These are phyloP conservation scores for Sphaerulina musiva DNA, from an alignment of 2,329 filamentous ascomycete genomes.

Conservation along the genomic window DNA sequence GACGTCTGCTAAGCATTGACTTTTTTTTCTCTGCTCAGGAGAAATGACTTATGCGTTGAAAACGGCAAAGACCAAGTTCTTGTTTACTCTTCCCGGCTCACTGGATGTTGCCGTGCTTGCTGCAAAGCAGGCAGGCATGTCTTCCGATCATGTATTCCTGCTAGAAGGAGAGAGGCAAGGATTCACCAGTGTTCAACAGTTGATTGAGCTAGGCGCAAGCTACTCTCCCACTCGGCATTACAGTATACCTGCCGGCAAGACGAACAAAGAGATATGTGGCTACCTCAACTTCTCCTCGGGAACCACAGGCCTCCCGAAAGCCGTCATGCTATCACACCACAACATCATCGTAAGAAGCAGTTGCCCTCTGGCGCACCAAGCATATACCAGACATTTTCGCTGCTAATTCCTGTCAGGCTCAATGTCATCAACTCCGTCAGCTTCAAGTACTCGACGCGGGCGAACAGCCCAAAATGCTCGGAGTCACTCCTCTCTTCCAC, in stretches of 20 bases:
- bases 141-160: slow-evolving; percentile 46
- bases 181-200: slow-evolving; percentile 41
- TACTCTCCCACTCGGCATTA: slow-evolving; percentile 42
- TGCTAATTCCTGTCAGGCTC: slow-evolving; percentile 29
- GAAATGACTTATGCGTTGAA: slow-evolving; percentile 59
- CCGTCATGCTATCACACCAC: slow-evolving; percentile 45
- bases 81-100: slow-evolving; percentile 50
- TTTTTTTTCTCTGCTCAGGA: neutral
- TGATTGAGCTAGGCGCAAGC: slow-evolving; percentile 37
- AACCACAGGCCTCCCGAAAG: slow-evolving; percentile 43
- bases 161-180: slow-evolving; percentile 48
- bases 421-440: slow-evolving; percentile 54
- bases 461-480: slow-evolving; percentile 45
- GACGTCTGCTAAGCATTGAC: neutral
- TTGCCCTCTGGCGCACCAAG: neutral
- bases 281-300: slow-evolving; percentile 48
- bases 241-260: slow-evolving; percentile 45
- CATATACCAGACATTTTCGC: neutral
- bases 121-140: slow-evolving; percentile 48
- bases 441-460: slow-evolving; percentile 40
- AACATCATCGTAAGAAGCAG: slow-evolving; percentile 42
- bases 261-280: slow-evolving; percentile 46
- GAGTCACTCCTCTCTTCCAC: slow-evolving; percentile 55
- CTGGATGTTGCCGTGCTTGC: slow-evolving; percentile 49
- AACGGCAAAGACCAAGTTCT: slow-evolving; percentile 49